Evolutionary conservation across 2,329 filamentous ascomycete species (phyloP), one percentile per base, ranked within the genome.

Genomic region (Aspergillus spinulosporus): DNA sequence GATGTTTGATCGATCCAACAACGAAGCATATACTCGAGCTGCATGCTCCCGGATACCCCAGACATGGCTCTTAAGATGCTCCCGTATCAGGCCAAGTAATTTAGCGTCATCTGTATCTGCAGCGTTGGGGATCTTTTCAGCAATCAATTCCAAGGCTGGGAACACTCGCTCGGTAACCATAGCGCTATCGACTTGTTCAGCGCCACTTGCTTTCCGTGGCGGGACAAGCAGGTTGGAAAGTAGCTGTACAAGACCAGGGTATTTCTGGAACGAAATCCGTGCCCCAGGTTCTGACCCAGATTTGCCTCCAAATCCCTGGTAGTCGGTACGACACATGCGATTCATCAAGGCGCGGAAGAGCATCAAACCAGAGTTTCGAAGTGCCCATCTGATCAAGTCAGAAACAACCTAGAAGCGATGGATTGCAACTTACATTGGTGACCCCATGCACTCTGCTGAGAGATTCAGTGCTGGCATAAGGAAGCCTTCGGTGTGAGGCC

Each of bases 311-410:
- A 75, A 74, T 4, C 87, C 66, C 81, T 86, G 47, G 74, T 77
- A 68, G 64, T 63, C 76, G 61, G 53, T 70, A 59, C 60, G 72
- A 62, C 64, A 81, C 78, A 73, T 83, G 70, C 74, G 92, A 77
- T 78, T 90, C 72, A 96, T 89, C 4, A 97, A 79, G 59, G 91
- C 90, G 53, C 93, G 86, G 62, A 97, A 86, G 5, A 99, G 84
- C 75, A 97, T 88, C 34, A 97, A 76, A 1, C 92, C 92, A 63
- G 92, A 97, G 71, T 99, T 99, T 1, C 92, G 87, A 55, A 99
- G 92, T 0, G 92, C 90, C 94, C 94, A 99, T 21, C 86, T 89
- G 8, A n/a, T 11, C 29, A 14, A 11, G 42, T 69, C 49, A 66
- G 61, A 26, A 15, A 21, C 36, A 2, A 44, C 14, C 5, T 26